These are phyloP conservation scores for Yarrowia sp. DNA, from an alignment of 805 yeast genomes.

Conservation along the genomic window DNA sequence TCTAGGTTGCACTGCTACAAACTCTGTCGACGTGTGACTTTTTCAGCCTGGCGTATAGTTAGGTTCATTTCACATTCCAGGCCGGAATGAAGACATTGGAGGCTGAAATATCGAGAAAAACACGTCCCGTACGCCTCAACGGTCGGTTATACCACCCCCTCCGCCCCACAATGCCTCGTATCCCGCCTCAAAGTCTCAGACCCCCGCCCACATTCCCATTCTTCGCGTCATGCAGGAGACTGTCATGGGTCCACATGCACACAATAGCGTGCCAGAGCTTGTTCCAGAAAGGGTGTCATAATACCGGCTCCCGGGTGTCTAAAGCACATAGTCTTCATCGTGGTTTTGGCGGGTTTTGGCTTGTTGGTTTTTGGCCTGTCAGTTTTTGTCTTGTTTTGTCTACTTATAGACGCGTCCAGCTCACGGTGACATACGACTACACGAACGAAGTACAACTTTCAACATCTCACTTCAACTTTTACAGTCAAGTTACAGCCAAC, in stretches of 20 bases:
- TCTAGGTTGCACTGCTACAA: background rate
- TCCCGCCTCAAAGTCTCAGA: no score
- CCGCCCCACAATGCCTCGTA: no score
- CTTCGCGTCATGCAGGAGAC: conserved; percentile 26
- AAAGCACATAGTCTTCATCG: conserved; percentile 6
- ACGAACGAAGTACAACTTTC: no score
- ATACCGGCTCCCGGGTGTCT: conserved; percentile 9
- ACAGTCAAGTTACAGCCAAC: no score
- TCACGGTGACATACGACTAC: no score
- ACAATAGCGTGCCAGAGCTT: conserved; percentile 13
- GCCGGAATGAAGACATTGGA: background rate
- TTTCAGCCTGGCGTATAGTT: conserved; percentile 1
- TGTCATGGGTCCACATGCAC: conserved; percentile 27
- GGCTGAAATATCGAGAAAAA: no score
- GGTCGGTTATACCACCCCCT: no score
- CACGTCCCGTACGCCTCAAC: no score
- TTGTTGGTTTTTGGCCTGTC: no score
- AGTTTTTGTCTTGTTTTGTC: no score
- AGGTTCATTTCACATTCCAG: background rate
- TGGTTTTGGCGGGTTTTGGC: no score
- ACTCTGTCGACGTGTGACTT: background rate
- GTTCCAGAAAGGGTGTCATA: conserved; percentile 20
- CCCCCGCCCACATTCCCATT: conserved; percentile 18
- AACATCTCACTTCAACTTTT: no score
- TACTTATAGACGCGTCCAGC: background rate